These are phyloP conservation scores for Candida corydali DNA, from an alignment of 805 yeast genomes.

Conservation along the genomic window DNA sequence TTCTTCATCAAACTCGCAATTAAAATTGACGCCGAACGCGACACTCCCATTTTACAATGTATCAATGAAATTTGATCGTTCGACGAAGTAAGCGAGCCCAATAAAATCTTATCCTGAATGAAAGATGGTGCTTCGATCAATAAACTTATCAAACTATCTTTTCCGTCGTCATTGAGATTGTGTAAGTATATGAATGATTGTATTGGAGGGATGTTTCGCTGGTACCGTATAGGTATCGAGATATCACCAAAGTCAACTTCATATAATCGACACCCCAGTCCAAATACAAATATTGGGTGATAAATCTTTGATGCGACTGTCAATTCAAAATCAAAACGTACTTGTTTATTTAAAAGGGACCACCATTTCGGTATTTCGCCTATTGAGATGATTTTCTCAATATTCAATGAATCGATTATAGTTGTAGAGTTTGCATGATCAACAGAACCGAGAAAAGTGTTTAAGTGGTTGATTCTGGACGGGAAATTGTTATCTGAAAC, in stretches of 20 bases:
- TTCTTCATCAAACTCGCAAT: conserved; percentile 37
- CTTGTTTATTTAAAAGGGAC: conserved; percentile 9
- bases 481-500: conserved; percentile 33
- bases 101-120: conserved; percentile 24
- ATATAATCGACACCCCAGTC: conserved; percentile 17
- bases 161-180: conserved; percentile 37
- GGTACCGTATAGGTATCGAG: background rate
- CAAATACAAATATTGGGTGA: conserved; percentile 17
- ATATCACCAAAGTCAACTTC: conserved; percentile 13
- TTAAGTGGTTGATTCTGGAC: conserved; percentile 23
- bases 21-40: conserved; percentile 39
- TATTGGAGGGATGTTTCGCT: conserved; percentile 1
- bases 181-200: conserved; percentile 23
- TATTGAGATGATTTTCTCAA: conserved; percentile 26
- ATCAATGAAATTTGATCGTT: conserved; percentile 17
- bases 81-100: conserved; percentile 16
- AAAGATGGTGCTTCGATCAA: conserved; percentile 25
- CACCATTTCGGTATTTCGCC: conserved; percentile 37
- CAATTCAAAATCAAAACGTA: conserved; percentile 14
- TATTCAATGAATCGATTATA: conserved; percentile 19
- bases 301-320: conserved; percentile 1
- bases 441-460: conserved; percentile 28
- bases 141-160: conserved; percentile 27
- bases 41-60: conserved; percentile 41
- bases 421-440: conserved; percentile 31